phyloP scores from a whole-genome alignment of 192 early-diverging fungal genomes.

The Oehlia diaphana region DNA sequence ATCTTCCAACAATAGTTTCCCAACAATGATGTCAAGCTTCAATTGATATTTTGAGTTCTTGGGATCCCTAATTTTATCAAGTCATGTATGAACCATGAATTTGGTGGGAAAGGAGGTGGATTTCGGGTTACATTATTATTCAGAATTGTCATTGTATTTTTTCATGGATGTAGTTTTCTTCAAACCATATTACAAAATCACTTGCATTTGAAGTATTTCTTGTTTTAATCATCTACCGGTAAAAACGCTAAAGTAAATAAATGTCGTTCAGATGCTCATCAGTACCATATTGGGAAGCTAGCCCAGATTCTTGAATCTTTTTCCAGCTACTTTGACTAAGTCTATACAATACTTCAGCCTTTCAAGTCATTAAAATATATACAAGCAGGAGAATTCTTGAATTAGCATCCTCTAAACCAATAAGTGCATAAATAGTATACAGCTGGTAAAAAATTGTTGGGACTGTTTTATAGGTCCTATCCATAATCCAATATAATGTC shows the following conservation, averaged over 20 bases:
- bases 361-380: neutral
- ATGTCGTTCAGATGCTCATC: neutral
- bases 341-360: neutral
- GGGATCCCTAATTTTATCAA: neutral
- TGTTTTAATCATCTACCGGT: too few species aligned
- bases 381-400: constrained; percentile 1
- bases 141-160: neutral
- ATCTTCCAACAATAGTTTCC: neutral
- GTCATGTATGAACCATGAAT: neutral
- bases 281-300: neutral
- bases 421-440: too few species aligned
- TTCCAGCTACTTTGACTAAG: neutral
- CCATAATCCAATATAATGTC: neutral
- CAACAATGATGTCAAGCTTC: neutral
- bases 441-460: too few species aligned
- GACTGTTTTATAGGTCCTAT: too few species aligned
- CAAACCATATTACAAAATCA: too few species aligned
- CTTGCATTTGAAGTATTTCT: too few species aligned
- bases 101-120: neutral
- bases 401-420: too few species aligned
- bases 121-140: neutral
- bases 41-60: constrained; percentile 9
- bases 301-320: neutral
- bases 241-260: too few species aligned
- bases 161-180: too few species aligned